These are phyloP conservation scores for Fusarium domesticum DNA, from an alignment of 2,329 filamentous ascomycete genomes.

Conservation along the genomic window DNA sequence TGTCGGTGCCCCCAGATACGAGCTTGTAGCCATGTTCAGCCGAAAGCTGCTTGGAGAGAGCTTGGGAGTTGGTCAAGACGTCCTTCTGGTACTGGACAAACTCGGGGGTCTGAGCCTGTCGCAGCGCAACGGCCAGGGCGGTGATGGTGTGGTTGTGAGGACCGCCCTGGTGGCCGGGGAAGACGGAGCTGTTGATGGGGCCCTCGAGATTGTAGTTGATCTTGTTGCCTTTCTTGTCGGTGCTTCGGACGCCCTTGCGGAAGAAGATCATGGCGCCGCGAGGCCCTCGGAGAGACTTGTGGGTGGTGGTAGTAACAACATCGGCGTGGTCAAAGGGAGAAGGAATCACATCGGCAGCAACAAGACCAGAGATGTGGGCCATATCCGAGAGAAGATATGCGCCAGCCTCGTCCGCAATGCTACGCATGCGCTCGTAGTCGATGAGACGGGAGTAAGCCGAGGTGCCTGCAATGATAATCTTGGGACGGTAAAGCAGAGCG, in stretches of 20 bases:
- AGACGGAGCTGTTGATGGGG: slow-evolving; percentile 91
- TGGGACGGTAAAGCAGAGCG: slow-evolving; percentile 84
- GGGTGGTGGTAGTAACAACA: slow-evolving; percentile 95
- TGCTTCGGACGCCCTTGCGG: slow-evolving; percentile 80
- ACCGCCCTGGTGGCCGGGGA: slow-evolving; percentile 94
- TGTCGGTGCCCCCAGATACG: slow-evolving; percentile 89
- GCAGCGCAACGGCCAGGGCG: slow-evolving; percentile 84
- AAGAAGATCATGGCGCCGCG: slow-evolving; percentile 97
- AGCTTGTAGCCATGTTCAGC: slow-evolving; percentile 75
- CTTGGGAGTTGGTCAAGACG: slow-evolving; percentile 83
- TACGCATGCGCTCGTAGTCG: slow-evolving; percentile 84
- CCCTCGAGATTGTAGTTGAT: slow-evolving; percentile 79
- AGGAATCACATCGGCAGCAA: slow-evolving; percentile 84
- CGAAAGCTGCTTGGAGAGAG: slow-evolving; percentile 66
- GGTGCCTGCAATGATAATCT: slow-evolving; percentile 88
- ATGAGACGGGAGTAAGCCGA: slow-evolving; percentile 92
- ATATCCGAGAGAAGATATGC: slow-evolving; percentile 92
- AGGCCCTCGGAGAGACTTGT: slow-evolving; percentile 92
- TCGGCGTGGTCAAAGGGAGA: slow-evolving; percentile 85
- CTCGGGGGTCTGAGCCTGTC: slow-evolving; percentile 81
- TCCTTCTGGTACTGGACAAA: slow-evolving; percentile 87
- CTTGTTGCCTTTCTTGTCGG: slow-evolving; percentile 78
- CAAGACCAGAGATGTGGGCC: slow-evolving; percentile 90
- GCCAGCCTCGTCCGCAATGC: slow-evolving; percentile 81
- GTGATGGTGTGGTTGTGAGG: slow-evolving; percentile 99